phyloP scores from a whole-genome alignment of 768 basidiomycete genomes.

The Amanita molliuscula region DNA sequence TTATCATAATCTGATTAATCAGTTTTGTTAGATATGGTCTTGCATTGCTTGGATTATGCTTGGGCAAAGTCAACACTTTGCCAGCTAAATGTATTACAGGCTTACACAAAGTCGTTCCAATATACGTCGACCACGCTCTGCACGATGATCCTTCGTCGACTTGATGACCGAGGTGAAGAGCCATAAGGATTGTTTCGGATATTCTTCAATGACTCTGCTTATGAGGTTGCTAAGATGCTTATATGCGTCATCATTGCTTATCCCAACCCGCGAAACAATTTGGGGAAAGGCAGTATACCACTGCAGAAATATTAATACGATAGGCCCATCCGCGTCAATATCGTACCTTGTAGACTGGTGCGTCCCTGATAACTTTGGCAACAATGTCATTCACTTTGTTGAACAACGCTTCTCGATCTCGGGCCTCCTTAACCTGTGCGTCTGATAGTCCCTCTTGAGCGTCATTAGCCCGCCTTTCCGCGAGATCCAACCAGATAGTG shows the following conservation, averaged over 20 bases:
- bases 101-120: conserved; percentile 49
- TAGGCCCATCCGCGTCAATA: conserved; percentile 6
- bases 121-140: conserved; percentile 47
- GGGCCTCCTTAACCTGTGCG: conserved; percentile 15
- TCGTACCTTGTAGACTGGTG: conserved; percentile 72
- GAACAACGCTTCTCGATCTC: conserved; percentile 27
- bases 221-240: conserved; percentile 57
- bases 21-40: conserved; percentile 33
- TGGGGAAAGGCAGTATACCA: conserved; percentile 97
- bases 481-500: conserved; percentile 90
- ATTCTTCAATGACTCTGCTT: conserved; percentile 59
- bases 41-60: conserved; percentile 39
- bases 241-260: conserved; percentile 53
- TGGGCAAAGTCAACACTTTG: background rate
- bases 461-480: conserved; percentile 30
- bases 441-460: too few relatives aligned
- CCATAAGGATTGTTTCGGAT: conserved; percentile 91
- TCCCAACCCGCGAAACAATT: conserved; percentile 88
- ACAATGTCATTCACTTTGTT: conserved; percentile 49
- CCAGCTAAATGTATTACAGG: background rate
- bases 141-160: conserved; percentile 60
- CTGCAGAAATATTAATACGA: conserved; percentile 27
- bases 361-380: conserved; percentile 39
- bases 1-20: conserved; percentile 41
- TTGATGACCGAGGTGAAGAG: conserved; percentile 82